Conservation (phyloP, 768 basidiomycete species). For the Sistotremastrum suecicum region DNA sequence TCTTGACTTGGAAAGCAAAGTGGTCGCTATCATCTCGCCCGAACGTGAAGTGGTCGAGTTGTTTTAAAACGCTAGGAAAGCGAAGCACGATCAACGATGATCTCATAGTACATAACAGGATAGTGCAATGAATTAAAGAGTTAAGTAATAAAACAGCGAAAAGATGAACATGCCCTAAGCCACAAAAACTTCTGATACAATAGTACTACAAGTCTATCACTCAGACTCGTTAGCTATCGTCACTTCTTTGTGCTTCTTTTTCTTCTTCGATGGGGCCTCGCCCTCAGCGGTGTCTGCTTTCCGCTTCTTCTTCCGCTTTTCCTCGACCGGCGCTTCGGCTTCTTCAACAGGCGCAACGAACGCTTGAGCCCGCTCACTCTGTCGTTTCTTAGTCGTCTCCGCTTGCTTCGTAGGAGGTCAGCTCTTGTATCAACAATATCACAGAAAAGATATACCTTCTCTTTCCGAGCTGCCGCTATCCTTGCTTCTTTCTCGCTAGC, state of each 20-base stretch:
- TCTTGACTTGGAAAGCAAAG: slow-evolving; percentile 17
- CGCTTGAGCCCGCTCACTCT: slow-evolving; percentile 71
- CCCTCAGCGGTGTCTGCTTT: slow-evolving; percentile 13
- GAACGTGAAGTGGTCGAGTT: slow-evolving; percentile 16
- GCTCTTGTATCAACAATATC: neutral
- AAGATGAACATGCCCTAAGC: too few species aligned
- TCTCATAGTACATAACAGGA: too few species aligned
- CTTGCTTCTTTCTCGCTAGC: slow-evolving; percentile 69
- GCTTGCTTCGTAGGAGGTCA: slow-evolving; percentile 44
- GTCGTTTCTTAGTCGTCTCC: slow-evolving; percentile 53
- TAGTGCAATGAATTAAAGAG: too few species aligned
- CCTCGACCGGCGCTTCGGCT: slow-evolving; percentile 58
- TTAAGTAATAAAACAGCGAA: too few species aligned
- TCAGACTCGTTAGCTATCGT: slow-evolving; percentile 12
- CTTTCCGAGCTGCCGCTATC: slow-evolving; percentile 55
- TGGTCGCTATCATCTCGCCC: slow-evolving; percentile 16
- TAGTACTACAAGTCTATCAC: neutral
- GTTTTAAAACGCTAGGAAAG: slow-evolving; percentile 10
- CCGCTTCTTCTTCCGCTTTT: slow-evolving; percentile 48
- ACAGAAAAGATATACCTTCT: slow-evolving; percentile 39
- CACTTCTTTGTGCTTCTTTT: slow-evolving; percentile 25
- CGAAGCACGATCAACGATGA: neutral
- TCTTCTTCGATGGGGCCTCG: slow-evolving; percentile 18
- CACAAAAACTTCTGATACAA: too few species aligned
- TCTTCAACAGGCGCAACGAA: slow-evolving; percentile 81